A percentile compares a stretch with the other conserved stretches of the same genome.
Conservation (phyloP, 2,329 filamentous ascomycete genomes). For the Penicillium sp. region DNA sequence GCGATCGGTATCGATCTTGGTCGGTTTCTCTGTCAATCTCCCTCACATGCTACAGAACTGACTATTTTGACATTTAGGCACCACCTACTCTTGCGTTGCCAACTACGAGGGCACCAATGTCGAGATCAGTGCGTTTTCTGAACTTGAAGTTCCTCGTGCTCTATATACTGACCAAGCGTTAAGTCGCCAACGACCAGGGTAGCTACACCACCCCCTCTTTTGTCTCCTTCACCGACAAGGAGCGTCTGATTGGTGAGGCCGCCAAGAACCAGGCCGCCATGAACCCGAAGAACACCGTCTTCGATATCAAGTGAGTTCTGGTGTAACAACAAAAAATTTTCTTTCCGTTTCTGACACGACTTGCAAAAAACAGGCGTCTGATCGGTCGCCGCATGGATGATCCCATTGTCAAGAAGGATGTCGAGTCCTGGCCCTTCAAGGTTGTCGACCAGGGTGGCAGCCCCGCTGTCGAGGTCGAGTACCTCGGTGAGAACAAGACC, state of each 20-base stretch:
- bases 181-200: constrained; percentile 98
- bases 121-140: constrained; percentile 75
- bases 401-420: constrained; percentile 96
- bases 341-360: constrained; percentile 8
- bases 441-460: constrained; percentile 84
- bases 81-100: constrained; percentile 99
- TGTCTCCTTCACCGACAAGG: constrained; percentile 97
- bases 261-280: constrained; percentile 99
- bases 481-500: constrained; percentile 88
- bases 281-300: constrained; percentile 98
- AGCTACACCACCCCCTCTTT: constrained; percentile 98
- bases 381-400: constrained; percentile 96
- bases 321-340: neutral
- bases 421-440: constrained; percentile 99
- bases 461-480: constrained; percentile 92
- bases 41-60: constrained; percentile 12
- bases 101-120: constrained; percentile 99
- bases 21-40: constrained; percentile 51
- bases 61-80: constrained; percentile 60
- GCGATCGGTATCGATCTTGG: constrained; percentile 99
- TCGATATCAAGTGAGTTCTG: constrained; percentile 91
- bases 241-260: constrained; percentile 98
- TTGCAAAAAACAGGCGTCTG: constrained; percentile 66
- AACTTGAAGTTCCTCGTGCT: neutral
- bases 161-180: constrained; percentile 13